Evolutionary conservation across 1,139 yeast genomes (phyloP).

Genomic region (Arxiozyma bovina): DNA sequence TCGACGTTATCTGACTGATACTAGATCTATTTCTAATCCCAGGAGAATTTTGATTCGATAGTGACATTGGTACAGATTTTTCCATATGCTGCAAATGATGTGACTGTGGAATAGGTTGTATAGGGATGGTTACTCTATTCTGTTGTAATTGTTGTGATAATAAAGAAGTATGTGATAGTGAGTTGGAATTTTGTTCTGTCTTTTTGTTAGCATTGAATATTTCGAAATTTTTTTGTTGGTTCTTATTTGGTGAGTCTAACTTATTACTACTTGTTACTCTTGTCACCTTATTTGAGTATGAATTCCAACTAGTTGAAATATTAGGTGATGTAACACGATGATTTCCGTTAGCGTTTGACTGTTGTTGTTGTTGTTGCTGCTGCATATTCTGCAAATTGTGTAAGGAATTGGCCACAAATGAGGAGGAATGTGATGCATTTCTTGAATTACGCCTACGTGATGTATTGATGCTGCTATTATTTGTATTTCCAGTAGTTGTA

Average conservation of each 20-base stretch:
- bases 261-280: not conserved
- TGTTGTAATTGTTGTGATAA: constrained; percentile 29
- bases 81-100: not conserved
- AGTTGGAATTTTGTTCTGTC: constrained; percentile 6
- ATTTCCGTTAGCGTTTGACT: not conserved
- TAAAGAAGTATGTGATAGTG: constrained; percentile 26
- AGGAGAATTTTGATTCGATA: constrained; percentile 1
- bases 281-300: not conserved
- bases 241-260: not conserved
- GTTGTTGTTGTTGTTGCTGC: constrained; percentile 15
- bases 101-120: not conserved
- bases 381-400: constrained; percentile 24
- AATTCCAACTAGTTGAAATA: not conserved
- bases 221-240: not conserved
- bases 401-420: constrained; percentile 25
- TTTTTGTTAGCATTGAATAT: not conserved
- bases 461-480: constrained; percentile 17
- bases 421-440: constrained; percentile 25
- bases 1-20: constrained; percentile 4
- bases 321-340: not conserved
- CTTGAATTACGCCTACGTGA: constrained; percentile 27
- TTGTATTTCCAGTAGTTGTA: not conserved
- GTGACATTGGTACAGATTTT: not conserved
- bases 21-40: not conserved
- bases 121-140: not conserved